These are phyloP conservation scores for Phalaenopsis aphrodite DNA, from an alignment of 106 monocot species.

Conservation along the genomic window DNA sequence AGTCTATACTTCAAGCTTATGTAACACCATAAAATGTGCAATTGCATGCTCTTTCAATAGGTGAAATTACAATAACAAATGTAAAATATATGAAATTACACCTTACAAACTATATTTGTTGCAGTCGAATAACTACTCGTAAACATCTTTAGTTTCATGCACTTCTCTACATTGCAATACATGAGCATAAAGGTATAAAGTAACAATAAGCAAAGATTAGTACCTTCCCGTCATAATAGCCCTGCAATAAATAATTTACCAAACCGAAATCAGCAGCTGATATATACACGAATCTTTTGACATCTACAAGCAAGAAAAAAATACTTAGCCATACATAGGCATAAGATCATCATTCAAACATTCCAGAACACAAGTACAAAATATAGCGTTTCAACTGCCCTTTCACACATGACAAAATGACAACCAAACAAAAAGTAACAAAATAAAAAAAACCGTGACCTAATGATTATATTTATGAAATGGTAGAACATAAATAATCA, in stretches of 20 bases:
- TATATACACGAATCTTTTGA: conserved; percentile 95
- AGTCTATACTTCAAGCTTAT: not conserved
- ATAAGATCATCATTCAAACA: not conserved
- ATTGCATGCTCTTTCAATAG: not conserved
- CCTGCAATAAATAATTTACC: conserved; percentile 70
- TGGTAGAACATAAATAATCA: not conserved
- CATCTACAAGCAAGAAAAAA: conserved; percentile 40
- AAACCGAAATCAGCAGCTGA: conserved; percentile 96
- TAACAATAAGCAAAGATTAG: not conserved
- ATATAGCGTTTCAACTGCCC: not conserved
- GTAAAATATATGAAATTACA: not conserved
- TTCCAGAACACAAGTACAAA: not conserved
- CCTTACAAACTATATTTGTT: not conserved
- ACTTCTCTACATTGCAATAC: not conserved
- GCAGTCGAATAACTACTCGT: not conserved
- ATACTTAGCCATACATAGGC: not conserved
- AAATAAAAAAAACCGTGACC: not conserved
- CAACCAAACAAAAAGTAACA: not conserved
- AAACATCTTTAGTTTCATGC: not conserved
- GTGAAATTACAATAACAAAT: not conserved
- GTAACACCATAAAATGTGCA: not conserved
- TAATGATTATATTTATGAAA: conserved; percentile 3
- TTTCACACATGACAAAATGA: not conserved
- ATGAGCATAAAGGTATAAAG: not conserved
- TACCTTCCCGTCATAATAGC: conserved; percentile 99